These are phyloP conservation scores for Populus hybrid DNA, from an alignment of 441 rosid species.

Conservation along the genomic window DNA sequence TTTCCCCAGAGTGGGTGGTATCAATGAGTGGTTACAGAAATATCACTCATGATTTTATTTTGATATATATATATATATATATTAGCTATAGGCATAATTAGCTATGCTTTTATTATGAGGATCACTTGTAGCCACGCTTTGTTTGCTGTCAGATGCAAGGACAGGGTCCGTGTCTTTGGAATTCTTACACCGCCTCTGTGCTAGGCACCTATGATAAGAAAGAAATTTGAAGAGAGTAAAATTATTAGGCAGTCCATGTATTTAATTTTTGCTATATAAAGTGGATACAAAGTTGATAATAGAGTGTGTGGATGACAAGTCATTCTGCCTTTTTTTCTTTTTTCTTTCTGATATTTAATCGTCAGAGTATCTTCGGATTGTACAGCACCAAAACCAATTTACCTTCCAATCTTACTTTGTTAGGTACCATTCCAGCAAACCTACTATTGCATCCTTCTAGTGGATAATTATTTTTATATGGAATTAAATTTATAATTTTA, in stretches of 20 bases:
- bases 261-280: not conserved
- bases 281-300: not conserved
- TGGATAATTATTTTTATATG: too few relatives aligned
- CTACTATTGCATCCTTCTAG: not conserved
- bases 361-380: too few relatives aligned
- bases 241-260: not conserved
- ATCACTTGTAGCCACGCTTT: slow-evolving; percentile 15
- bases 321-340: not conserved
- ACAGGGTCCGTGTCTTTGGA: slow-evolving; percentile 12
- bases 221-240: not conserved
- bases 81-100: slow-evolving; percentile 22
- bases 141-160: slow-evolving; percentile 28
- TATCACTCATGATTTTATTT: slow-evolving; percentile 7
- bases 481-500: not conserved
- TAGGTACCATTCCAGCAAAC: too few relatives aligned
- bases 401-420: too few relatives aligned
- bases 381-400: too few relatives aligned
- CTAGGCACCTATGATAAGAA: slow-evolving; percentile 6
- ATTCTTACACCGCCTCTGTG: slow-evolving; percentile 20
- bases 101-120: not conserved
- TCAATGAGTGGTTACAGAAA: slow-evolving; percentile 21
- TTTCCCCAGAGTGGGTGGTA: slow-evolving; percentile 22
- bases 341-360: not conserved
- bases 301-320: not conserved
- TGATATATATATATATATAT: not conserved